phyloP scores from a whole-genome alignment of 2,329 filamentous ascomycete species.

The Penicillium thymicola region DNA sequence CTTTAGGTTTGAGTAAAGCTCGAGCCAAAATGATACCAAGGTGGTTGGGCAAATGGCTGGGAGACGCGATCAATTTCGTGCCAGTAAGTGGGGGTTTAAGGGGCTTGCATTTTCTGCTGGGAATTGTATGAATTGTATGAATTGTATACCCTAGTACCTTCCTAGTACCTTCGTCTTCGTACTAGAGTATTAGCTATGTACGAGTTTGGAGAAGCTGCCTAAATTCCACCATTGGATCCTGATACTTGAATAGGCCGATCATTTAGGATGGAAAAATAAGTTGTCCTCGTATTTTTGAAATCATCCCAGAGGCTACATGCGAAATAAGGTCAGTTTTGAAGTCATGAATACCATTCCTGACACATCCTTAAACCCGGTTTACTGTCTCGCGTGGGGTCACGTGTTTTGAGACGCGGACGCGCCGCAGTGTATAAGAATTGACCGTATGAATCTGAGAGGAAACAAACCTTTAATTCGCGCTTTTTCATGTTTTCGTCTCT shows the following conservation, averaged over 20 bases:
- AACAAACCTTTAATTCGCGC: constrained; percentile 1
- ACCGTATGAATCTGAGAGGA: background rate
- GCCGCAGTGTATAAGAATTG: constrained; percentile 1
- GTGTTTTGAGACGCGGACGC: constrained; percentile 10
- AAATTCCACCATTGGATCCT: background rate
- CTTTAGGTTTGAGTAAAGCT: background rate
- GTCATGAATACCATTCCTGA: constrained; percentile 7
- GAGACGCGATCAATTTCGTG: constrained; percentile 3
- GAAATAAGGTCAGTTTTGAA: background rate
- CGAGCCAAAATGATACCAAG: background rate
- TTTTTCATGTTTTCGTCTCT: background rate
- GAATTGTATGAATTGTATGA: background rate
- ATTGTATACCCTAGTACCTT: background rate
- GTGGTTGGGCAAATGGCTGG: constrained; percentile 1
- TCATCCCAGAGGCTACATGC: background rate
- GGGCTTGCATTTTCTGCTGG: constrained; percentile 1
- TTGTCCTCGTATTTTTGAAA: background rate
- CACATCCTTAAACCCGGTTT: constrained; percentile 3
- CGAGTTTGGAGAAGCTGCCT: background rate
- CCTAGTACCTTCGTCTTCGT: background rate
- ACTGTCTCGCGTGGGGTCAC: constrained; percentile 10
- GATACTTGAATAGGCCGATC: background rate
- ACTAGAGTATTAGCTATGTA: background rate
- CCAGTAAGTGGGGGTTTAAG: background rate
- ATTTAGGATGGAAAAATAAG: background rate